phyloP scores from a whole-genome alignment of 805 yeast genomes.

The Myxozyma vanderwaltii region DNA sequence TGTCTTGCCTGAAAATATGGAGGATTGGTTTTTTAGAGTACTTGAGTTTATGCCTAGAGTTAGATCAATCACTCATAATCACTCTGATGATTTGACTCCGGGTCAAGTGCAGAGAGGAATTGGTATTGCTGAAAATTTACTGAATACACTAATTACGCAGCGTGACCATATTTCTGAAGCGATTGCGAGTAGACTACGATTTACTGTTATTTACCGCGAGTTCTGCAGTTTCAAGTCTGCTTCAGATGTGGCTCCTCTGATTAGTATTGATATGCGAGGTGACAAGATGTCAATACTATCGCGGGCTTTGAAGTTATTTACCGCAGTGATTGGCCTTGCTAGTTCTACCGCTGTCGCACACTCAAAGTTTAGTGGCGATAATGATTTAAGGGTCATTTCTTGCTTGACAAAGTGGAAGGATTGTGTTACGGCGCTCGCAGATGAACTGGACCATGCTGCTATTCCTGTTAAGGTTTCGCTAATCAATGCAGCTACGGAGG shows the following conservation, averaged over 20 bases:
- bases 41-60: constrained; percentile 81
- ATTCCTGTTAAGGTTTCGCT: neutral
- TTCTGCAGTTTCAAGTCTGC: neutral
- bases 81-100: constrained; percentile 73
- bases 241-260: neutral
- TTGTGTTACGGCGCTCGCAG: neutral
- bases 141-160: constrained; percentile 54
- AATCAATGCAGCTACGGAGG: neutral
- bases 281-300: neutral
- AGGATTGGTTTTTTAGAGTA: constrained; percentile 63
- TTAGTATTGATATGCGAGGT: constrained; percentile 4
- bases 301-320: neutral
- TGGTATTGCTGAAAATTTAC: constrained; percentile 71
- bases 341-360: constrained; percentile 1
- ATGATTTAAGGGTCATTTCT: neutral
- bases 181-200: neutral
- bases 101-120: constrained; percentile 74
- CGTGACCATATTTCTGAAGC: constrained; percentile 23
- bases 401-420: neutral
- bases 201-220: neutral
- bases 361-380: constrained; percentile 2
- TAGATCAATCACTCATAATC: constrained; percentile 61
- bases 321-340: neutral
- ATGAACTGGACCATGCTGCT: neutral
- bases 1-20: constrained; percentile 47